These are phyloP conservation scores for Saccharata proteae DNA, from an alignment of 2,329 filamentous ascomycete species.

Conservation along the genomic window DNA sequence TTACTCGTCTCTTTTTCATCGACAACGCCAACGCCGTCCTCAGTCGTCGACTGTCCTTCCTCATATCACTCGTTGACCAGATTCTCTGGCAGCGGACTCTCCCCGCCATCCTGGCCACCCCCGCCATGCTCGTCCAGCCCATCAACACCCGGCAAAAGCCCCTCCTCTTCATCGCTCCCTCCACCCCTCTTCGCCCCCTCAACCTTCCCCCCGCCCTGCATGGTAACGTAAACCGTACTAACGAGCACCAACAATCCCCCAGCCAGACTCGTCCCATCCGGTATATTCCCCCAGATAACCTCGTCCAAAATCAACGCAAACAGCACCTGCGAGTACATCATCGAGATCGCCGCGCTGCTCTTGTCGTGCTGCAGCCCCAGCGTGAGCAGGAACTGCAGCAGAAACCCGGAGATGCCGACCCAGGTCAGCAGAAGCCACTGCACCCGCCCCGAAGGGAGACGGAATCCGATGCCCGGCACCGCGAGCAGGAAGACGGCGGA, in stretches of 20 bases:
- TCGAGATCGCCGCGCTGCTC: slow-evolving; percentile 44
- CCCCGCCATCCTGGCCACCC: no score
- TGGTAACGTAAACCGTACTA: slow-evolving; percentile 17
- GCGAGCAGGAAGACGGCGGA: slow-evolving; percentile 44
- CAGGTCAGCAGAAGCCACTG: slow-evolving; percentile 58
- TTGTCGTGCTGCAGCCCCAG: slow-evolving; percentile 60
- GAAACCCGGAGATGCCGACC: slow-evolving; percentile 60
- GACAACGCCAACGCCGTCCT: no score
- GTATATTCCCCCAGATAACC: slow-evolving; percentile 36
- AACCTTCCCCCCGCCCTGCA: slow-evolving; percentile 13
- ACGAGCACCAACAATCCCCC: slow-evolving; percentile 17
- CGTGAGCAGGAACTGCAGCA: slow-evolving; percentile 71
- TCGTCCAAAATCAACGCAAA: slow-evolving; percentile 52
- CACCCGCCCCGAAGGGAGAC: slow-evolving; percentile 36
- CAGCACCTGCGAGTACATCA: slow-evolving; percentile 55
- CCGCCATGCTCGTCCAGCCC: no score
- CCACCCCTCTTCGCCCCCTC: slow-evolving; percentile 9
- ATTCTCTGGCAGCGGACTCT: no score
- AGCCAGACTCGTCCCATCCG: slow-evolving; percentile 14
- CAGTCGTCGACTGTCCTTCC: no score
- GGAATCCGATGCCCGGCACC: slow-evolving; percentile 43
- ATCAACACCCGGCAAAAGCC: no score
- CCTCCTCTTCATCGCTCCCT: no score
- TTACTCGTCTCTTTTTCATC: no score
- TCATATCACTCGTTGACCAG: no score